phyloP scores from a whole-genome alignment of 768 basidiomycete genomes.

The Lactifluus rugatus region DNA sequence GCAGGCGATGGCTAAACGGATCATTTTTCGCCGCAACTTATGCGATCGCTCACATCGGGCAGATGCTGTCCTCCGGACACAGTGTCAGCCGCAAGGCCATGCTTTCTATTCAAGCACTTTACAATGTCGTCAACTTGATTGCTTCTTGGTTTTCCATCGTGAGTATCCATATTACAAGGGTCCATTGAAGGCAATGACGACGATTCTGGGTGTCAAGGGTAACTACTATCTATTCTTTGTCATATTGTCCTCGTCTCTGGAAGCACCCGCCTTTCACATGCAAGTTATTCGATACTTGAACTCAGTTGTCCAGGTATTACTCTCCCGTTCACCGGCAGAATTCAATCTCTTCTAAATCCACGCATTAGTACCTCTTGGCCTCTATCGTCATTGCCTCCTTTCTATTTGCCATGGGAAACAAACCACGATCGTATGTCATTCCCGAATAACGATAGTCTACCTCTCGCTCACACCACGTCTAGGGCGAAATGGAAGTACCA shows the following conservation, averaged over 20 bases:
- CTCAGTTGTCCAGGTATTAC: conserved; percentile 54
- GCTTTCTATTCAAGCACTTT: conserved; percentile 73
- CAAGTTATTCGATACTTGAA: conserved; percentile 63
- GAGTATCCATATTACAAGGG: conserved; percentile 26
- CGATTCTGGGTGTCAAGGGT: conserved; percentile 39
- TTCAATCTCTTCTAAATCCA: background rate
- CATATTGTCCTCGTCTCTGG: conserved; percentile 81
- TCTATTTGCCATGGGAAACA: conserved; percentile 93
- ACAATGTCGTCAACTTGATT: conserved; percentile 77
- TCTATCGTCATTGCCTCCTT: conserved; percentile 84
- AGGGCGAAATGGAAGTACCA: conserved; percentile 85
- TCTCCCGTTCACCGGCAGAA: background rate
- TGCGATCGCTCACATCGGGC: conserved; percentile 79
- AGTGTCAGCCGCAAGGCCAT: conserved; percentile 61
- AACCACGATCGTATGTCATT: conserved; percentile 66
- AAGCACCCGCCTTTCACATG: conserved; percentile 59
- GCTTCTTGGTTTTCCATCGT: conserved; percentile 94
- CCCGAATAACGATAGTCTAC: background rate
- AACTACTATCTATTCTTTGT: conserved; percentile 95
- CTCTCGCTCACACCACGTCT: background rate
- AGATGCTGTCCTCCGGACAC: conserved; percentile 75
- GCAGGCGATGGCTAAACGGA: conserved; percentile 83
- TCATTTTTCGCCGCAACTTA: conserved; percentile 95
- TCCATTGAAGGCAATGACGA: background rate
- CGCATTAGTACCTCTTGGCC: conserved; percentile 63